These are phyloP conservation scores for Candida hungchunana DNA, from an alignment of 805 yeast species.

Conservation along the genomic window DNA sequence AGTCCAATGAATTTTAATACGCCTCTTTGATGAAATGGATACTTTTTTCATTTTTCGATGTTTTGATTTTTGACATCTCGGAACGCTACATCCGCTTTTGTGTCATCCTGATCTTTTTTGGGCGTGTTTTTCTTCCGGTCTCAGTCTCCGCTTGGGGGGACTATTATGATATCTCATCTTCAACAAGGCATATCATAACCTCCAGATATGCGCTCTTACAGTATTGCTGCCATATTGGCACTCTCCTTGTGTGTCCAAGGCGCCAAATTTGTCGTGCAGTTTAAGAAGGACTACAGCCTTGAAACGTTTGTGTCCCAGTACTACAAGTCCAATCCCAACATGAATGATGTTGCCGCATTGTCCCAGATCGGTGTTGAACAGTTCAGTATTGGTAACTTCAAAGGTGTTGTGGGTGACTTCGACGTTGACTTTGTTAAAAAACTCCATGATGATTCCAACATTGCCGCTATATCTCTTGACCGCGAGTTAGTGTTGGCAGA, in stretches of 20 bases:
- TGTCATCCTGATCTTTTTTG: background rate
- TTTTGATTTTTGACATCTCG: no score
- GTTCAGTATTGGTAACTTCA: slow-evolving; percentile 30
- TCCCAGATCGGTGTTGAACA: slow-evolving; percentile 18
- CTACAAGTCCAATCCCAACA: slow-evolving; percentile 10
- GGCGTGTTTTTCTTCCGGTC: no score
- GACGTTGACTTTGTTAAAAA: slow-evolving; percentile 27
- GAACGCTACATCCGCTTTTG: slow-evolving; percentile 8
- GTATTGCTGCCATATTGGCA: no score
- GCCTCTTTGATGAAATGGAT: background rate
- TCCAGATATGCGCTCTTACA: no score
- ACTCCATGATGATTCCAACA: slow-evolving; percentile 32
- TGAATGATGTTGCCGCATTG: slow-evolving; percentile 11
- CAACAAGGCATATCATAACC: no score
- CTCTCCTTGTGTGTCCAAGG: slow-evolving; percentile 2
- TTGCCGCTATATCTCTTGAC: slow-evolving; percentile 35
- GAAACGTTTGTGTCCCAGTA: slow-evolving; percentile 17
- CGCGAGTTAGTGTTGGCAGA: slow-evolving; percentile 33
- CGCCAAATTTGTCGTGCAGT: slow-evolving; percentile 26
- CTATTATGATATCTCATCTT: no score
- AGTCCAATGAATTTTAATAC: slow-evolving; percentile 1
- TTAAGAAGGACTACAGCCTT: slow-evolving; percentile 20
- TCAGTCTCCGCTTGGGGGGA: no score
- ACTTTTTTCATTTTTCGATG: no score
- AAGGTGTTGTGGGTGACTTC: slow-evolving; percentile 36